Percentiles rank a stretch among this genome's conserved stretches.
Evolutionary conservation across 441 rosid genomes (phyloP).

Genomic region (Euphorbia schlechtendalii): DNA sequence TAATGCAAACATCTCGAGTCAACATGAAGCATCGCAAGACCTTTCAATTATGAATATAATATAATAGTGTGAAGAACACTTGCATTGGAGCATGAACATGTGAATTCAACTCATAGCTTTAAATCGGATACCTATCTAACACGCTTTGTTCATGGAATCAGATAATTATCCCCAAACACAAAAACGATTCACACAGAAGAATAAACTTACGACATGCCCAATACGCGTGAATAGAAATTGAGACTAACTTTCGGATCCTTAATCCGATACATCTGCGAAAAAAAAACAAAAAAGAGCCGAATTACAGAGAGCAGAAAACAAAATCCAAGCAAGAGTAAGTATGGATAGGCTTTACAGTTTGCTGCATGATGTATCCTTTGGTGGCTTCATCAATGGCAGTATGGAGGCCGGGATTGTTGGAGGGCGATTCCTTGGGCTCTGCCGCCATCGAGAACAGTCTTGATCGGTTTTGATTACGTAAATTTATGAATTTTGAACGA

Average conservation of each 20-base stretch:
- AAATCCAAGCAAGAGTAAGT: background rate
- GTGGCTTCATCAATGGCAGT: constrained; percentile 61
- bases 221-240: constrained; percentile 79
- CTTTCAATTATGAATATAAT: too few species aligned
- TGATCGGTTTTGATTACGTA: constrained; percentile 34
- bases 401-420: constrained; percentile 72
- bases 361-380: constrained; percentile 80
- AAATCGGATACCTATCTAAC: too few species aligned
- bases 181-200: too few species aligned
- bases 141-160: too few species aligned
- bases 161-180: too few species aligned
- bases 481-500: constrained; percentile 10
- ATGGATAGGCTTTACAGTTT: constrained; percentile 42
- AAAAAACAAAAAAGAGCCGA: background rate
- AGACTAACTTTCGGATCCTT: constrained; percentile 88
- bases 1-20: too few species aligned
- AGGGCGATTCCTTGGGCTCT: constrained; percentile 57
- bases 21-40: too few species aligned
- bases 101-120: too few species aligned
- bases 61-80: too few species aligned
- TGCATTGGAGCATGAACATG: too few species aligned
- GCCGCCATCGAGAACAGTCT: constrained; percentile 61
- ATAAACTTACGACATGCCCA: constrained; percentile 93
- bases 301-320: background rate
- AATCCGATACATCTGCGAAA: constrained; percentile 73